These are phyloP conservation scores for Fusarium paranaense DNA, from an alignment of 2,329 filamentous ascomycete genomes.

Conservation along the genomic window DNA sequence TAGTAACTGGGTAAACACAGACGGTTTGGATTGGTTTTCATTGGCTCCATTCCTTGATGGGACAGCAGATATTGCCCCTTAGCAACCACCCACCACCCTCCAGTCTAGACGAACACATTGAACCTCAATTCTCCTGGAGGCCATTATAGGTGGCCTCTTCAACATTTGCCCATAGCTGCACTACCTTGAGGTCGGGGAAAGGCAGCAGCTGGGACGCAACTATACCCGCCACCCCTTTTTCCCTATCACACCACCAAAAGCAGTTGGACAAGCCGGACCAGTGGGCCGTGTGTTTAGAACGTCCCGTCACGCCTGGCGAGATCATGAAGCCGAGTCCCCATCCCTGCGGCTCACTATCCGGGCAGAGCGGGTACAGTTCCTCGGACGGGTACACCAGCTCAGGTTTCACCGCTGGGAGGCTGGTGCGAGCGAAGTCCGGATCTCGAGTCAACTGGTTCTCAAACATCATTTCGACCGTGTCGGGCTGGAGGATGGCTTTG, in stretches of 20 bases:
- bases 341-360: not conserved
- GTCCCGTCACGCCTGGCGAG: not conserved
- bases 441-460: not conserved
- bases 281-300: not conserved
- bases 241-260: not conserved
- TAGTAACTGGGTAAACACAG: not conserved
- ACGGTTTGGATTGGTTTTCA: not conserved
- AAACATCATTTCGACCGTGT: not conserved
- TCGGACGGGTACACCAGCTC: not conserved
- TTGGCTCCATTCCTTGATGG: not conserved
- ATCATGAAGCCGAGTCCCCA: not conserved
- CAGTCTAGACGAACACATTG: too few species aligned
- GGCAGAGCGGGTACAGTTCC: not conserved
- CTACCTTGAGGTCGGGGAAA: not conserved
- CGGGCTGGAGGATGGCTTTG: not conserved
- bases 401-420: not conserved
- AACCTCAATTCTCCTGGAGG: not conserved
- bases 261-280: not conserved
- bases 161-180: not conserved
- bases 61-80: not conserved
- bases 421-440: not conserved
- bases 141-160: not conserved
- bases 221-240: not conserved
- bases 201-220: not conserved
- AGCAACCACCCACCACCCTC: not conserved